Evolutionary conservation across 352 stramenopile species (phyloP), one percentile per base, ranked within the genome.

Genomic region (Globisporangium polare): DNA sequence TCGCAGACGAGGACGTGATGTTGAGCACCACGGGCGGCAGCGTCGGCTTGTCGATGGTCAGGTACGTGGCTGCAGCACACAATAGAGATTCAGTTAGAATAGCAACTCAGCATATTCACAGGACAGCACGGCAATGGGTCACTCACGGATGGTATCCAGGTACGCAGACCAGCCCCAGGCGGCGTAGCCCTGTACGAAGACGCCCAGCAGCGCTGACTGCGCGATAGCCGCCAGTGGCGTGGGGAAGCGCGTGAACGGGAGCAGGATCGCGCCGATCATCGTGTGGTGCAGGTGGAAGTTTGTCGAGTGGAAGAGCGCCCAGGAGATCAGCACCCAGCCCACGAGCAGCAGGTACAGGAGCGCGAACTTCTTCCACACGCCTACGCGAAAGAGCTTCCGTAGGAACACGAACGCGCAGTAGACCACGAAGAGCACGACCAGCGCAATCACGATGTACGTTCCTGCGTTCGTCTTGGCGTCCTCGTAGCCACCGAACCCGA

Each of bases 91-190:
- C 37, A 31, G 7, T 45, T 24, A 42, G 24, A 18, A 17, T 20
- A n/a, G n/a, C 24, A 7, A 47, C 12, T 27, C 45, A 18, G 17
- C 15, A 22, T 0, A 37, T 20, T 10, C 15, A 2, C n/a, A 60
- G 53, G 8, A 27, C 15, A 20, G 22, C 15, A n/a, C 60, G 46
- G 31, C 0, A 15, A 33, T 2, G 9, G 8, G 1, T 33, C 22
- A 83, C 75, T 58, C 76, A 92, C 83, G 76, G 7, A 80, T 84
- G 0, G 61, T 76, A 12, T 84, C 75, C 18, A 94, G 71, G 63
- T 87, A 92, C 2, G 81, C 77, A 17, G 53, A 59, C 85, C 85
- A 94, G 1, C 85, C 85, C 83, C 83, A 94, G 0, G 80, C 80
- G 0, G 83, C 69, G 31, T 92, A 92, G 52, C 85, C 85, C 49